A percentile compares a stretch with the other conserved stretches of the same genome.
These are phyloP conservation scores for Arbutus unedo DNA, from an alignment of 148 eudicot species.

Conservation along the genomic window DNA sequence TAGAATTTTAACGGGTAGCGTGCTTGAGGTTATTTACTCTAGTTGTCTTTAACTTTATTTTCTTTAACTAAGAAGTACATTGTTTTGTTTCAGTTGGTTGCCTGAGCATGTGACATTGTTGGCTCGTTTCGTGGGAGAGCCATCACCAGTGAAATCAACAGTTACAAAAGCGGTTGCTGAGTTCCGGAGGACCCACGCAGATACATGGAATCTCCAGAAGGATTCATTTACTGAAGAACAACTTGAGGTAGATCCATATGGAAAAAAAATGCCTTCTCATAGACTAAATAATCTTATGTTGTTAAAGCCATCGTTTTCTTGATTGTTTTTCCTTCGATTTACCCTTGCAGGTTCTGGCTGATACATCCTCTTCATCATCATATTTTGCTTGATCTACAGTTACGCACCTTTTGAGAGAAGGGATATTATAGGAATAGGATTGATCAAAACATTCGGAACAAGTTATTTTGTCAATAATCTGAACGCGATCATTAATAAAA, in stretches of 20 bases:
- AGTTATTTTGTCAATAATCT: neutral
- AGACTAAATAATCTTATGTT: neutral
- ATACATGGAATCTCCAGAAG: constrained; percentile 94
- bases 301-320: neutral
- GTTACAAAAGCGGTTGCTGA: constrained; percentile 98
- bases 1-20: no score
- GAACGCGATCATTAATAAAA: constrained; percentile 13
- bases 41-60: neutral
- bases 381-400: constrained; percentile 65
- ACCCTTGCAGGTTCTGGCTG: constrained; percentile 81
- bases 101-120: constrained; percentile 82
- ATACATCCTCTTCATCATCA: constrained; percentile 92
- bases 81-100: constrained; percentile 69
- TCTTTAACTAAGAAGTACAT: neutral
- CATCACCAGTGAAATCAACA: constrained; percentile 86
- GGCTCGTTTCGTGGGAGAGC: constrained; percentile 72
- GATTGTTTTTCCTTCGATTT: constrained; percentile 1
- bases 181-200: constrained; percentile 96
- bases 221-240: constrained; percentile 90
- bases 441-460: neutral
- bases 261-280: neutral
- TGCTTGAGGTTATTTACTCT: neutral
- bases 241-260: constrained; percentile 67
- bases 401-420: constrained; percentile 14
- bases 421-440: constrained; percentile 17